Evolutionary conservation across 345 rosid genomes (phyloP).

Genomic region (Moricandia moricandioides): DNA sequence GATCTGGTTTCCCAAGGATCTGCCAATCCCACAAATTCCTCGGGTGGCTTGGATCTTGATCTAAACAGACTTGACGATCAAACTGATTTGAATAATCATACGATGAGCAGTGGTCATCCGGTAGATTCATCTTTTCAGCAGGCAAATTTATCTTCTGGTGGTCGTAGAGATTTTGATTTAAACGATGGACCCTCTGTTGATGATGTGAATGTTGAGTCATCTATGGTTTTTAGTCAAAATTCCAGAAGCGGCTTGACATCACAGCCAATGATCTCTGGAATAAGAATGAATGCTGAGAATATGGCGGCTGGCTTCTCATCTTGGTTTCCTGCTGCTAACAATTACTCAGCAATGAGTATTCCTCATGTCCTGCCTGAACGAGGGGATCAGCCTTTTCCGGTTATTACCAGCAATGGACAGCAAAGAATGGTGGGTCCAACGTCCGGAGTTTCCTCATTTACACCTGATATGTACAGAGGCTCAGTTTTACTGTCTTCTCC

Average conservation of each 20-base stretch:
- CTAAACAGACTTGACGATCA: constrained; percentile 70
- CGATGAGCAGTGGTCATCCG: constrained; percentile 41
- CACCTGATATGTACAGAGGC: constrained; percentile 61
- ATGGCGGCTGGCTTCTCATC: constrained; percentile 54
- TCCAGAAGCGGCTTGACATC: constrained; percentile 44
- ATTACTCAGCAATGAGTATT: constrained; percentile 53
- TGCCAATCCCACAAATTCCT: constrained; percentile 37
- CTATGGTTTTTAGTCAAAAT: constrained; percentile 43
- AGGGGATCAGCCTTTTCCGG: constrained; percentile 67
- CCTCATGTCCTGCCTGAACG: constrained; percentile 62
- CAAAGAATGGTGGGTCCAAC: constrained; percentile 67
- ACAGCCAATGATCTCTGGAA: constrained; percentile 53
- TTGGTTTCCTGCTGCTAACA: constrained; percentile 64
- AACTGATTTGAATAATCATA: constrained; percentile 42
- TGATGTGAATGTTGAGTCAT: constrained; percentile 53
- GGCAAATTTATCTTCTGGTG: constrained; percentile 35
- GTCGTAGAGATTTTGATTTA: constrained; percentile 71
- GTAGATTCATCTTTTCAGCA: constrained; percentile 42
- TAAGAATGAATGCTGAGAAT: constrained; percentile 50
- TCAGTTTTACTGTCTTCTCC: constrained; percentile 77
- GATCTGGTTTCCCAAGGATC: constrained; percentile 53
- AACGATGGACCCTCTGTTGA: constrained; percentile 76
- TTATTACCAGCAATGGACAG: constrained; percentile 53
- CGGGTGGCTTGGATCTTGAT: constrained; percentile 84
- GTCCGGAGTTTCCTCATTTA: constrained; percentile 50